phyloP scores from a whole-genome alignment of 169 alveolate species.

The Plasmodium ovale region DNA sequence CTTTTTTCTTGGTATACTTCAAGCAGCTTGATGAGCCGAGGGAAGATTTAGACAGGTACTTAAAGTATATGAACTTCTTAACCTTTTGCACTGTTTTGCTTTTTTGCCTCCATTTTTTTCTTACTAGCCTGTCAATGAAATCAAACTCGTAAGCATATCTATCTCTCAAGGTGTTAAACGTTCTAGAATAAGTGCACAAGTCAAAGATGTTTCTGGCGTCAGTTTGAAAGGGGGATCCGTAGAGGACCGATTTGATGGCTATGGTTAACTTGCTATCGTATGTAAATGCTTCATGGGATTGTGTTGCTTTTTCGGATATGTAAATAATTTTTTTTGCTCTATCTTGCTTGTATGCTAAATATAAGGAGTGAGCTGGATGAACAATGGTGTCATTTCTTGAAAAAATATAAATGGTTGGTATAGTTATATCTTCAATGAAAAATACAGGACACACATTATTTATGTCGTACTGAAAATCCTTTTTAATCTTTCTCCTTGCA shows the following conservation, averaged over 20 bases:
- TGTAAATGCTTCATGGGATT: slow-evolving; percentile 32
- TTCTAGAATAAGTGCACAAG: slow-evolving; percentile 12
- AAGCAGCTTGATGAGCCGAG: slow-evolving; percentile 35
- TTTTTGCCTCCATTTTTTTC: slow-evolving; percentile 25
- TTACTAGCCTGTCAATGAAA: slow-evolving; percentile 40
- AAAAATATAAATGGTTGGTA: slow-evolving; percentile 50
- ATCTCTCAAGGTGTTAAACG: slow-evolving; percentile 32
- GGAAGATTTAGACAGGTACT: slow-evolving; percentile 31
- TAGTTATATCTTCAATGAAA: slow-evolving; percentile 61
- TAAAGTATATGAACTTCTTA: slow-evolving; percentile 26
- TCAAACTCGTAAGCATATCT: slow-evolving; percentile 41
- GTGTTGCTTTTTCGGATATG: slow-evolving; percentile 46
- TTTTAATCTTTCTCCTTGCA: slow-evolving; percentile 44
- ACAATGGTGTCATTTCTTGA: slow-evolving; percentile 60
- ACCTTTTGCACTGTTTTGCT: slow-evolving; percentile 41
- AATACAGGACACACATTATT: slow-evolving; percentile 67
- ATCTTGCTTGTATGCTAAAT: slow-evolving; percentile 62
- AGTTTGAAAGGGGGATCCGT: slow-evolving; percentile 6
- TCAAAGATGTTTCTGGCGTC: neutral
- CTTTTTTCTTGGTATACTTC: slow-evolving; percentile 10
- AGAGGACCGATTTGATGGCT: slow-evolving; percentile 46
- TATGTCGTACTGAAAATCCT: slow-evolving; percentile 58
- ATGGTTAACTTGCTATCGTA: slow-evolving; percentile 54
- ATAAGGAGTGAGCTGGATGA: slow-evolving; percentile 64
- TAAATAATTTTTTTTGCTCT: slow-evolving; percentile 37